Evolutionary conservation across 2,329 filamentous ascomycete genomes (phyloP).

Genomic region (Aaosphaeria pasadenensis): DNA sequence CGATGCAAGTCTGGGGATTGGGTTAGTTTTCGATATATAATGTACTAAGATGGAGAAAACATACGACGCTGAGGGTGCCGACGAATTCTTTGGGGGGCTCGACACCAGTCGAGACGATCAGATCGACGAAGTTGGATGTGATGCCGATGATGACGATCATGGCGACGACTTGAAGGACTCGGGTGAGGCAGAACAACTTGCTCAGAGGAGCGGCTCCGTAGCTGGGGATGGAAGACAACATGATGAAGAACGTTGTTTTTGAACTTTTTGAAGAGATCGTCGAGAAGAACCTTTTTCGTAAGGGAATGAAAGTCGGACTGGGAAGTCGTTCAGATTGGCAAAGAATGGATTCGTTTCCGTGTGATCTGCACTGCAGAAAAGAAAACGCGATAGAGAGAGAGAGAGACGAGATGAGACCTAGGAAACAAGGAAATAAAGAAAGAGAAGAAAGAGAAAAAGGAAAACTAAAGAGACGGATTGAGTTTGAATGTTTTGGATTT

Average conservation of each 20-base stretch:
- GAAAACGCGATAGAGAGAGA: constrained; percentile 19
- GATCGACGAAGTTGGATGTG: constrained; percentile 75
- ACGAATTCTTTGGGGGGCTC: constrained; percentile 70
- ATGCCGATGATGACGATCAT: constrained; percentile 79
- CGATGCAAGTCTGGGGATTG: constrained; percentile 66
- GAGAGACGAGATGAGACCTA: constrained; percentile 21
- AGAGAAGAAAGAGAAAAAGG: constrained; percentile 31
- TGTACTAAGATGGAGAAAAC: constrained; percentile 32
- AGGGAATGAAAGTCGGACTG: constrained; percentile 16
- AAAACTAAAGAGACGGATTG: constrained; percentile 23
- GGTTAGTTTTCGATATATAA: constrained; percentile 11
- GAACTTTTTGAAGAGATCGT: background rate
- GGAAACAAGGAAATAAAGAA: constrained; percentile 27
- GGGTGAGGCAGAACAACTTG: constrained; percentile 72
- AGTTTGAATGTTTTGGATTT: constrained; percentile 31
- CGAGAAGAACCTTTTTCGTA: constrained; percentile 10
- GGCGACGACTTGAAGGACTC: constrained; percentile 66
- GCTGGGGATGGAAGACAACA: constrained; percentile 49
- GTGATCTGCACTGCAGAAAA: constrained; percentile 27
- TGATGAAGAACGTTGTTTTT: constrained; percentile 33
- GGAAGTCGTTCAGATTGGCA: constrained; percentile 19
- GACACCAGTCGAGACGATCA: constrained; percentile 66
- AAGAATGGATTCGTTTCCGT: constrained; percentile 16
- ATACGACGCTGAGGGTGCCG: constrained; percentile 74
- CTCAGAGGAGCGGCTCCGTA: constrained; percentile 68